Percentiles rank a stretch among this genome's conserved stretches.
These are phyloP conservation scores for Aotearoamyces nothofagi DNA, from an alignment of 2,329 filamentous ascomycete genomes.

Conservation along the genomic window DNA sequence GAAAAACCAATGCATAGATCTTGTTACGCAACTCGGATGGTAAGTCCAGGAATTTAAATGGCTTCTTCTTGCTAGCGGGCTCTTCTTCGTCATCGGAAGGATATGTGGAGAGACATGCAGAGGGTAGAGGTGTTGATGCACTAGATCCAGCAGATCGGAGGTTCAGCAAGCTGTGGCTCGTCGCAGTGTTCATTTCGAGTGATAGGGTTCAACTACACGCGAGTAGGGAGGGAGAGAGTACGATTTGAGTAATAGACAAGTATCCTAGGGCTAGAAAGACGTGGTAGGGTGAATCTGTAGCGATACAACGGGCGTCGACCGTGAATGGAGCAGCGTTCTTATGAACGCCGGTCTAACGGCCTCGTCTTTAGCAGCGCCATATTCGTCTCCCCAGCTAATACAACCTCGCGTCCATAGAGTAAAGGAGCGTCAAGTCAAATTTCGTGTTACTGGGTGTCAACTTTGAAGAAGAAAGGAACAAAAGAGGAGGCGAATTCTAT, in stretches of 20 bases:
- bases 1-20: constrained; percentile 51
- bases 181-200: not conserved
- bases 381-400: constrained; percentile 31
- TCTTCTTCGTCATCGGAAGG: constrained; percentile 14
- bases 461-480: constrained; percentile 32
- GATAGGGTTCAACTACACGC: not conserved
- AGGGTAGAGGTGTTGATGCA: constrained; percentile 5
- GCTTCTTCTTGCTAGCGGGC: constrained; percentile 12
- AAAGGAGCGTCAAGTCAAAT: constrained; percentile 41
- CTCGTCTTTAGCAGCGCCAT: constrained; percentile 21
- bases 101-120: constrained; percentile 11
- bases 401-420: constrained; percentile 40
- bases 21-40: constrained; percentile 55
- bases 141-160: not conserved
- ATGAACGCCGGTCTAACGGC: constrained; percentile 16
- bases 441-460: constrained; percentile 37
- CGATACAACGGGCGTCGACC: constrained; percentile 19
- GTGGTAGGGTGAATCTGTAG: constrained; percentile 11
- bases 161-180: not conserved
- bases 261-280: not conserved
- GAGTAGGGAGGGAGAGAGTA: not conserved
- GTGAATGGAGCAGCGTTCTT: constrained; percentile 12
- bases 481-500: constrained; percentile 11
- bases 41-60: constrained; percentile 51
- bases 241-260: not conserved